Evolutionary conservation across 2,329 filamentous ascomycete genomes (phyloP).

Genomic region (Sclerotinia spermophila): DNA sequence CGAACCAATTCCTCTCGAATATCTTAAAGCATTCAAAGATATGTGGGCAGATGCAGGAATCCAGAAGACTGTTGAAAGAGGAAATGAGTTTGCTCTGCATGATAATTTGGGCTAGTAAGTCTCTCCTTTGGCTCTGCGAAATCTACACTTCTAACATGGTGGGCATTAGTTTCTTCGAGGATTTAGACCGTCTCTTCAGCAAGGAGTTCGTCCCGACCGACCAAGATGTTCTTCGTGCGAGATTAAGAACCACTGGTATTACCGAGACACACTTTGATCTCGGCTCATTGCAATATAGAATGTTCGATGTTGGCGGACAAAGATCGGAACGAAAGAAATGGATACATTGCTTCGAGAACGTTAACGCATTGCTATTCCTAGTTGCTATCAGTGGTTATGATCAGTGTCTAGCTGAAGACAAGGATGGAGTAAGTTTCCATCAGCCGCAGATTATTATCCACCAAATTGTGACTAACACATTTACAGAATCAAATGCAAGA

Average conservation of each 20-base stretch:
- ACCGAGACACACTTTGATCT: conserved; percentile 93
- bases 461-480: conserved; percentile 25
- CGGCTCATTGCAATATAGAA: conserved; percentile 87
- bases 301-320: conserved; percentile 77
- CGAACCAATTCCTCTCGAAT: conserved; percentile 74
- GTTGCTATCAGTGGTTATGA: conserved; percentile 96
- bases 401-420: conserved; percentile 92
- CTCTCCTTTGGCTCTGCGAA: conserved; percentile 6
- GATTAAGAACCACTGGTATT: conserved; percentile 89
- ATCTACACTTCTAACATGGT: conserved; percentile 18
- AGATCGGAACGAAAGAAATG: conserved; percentile 74
- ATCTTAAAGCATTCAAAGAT: conserved; percentile 74
- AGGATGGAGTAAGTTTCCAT: conserved; percentile 72
- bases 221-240: conserved; percentile 88
- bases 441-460: background rate
- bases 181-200: conserved; percentile 70
- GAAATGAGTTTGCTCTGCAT: conserved; percentile 94
- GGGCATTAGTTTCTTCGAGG: conserved; percentile 71
- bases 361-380: conserved; percentile 85
- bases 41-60: conserved; percentile 84
- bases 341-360: conserved; percentile 76
- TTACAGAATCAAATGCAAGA: conserved; percentile 85
- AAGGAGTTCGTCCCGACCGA: conserved; percentile 83
- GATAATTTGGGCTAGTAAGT: conserved; percentile 92
- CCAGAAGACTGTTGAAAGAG: conserved; percentile 82